Evolutionary conservation across 2,329 filamentous ascomycete species (phyloP).

Genomic region (Calonectria pseudoturangicola): DNA sequence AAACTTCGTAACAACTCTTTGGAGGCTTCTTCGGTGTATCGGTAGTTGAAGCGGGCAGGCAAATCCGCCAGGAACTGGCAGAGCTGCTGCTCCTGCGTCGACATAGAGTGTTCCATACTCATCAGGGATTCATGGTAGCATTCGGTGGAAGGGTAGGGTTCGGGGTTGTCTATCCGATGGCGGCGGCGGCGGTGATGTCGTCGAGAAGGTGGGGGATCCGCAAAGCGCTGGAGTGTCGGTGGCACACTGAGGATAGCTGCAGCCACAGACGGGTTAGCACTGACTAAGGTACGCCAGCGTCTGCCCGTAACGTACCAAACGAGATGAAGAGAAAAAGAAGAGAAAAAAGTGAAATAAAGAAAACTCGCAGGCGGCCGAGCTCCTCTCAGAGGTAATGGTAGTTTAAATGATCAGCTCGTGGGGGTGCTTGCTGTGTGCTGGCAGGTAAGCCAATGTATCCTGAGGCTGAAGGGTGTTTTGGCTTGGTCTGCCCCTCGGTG

Average conservation of each 20-base stretch:
- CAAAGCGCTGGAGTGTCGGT: constrained; percentile 49
- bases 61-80: constrained; percentile 87
- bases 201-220: constrained; percentile 47
- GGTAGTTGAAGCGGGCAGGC: constrained; percentile 82
- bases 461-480: constrained; percentile 48
- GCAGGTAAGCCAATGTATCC: constrained; percentile 46
- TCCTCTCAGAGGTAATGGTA: constrained; percentile 8
- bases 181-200: constrained; percentile 53
- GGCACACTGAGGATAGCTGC: constrained; percentile 44
- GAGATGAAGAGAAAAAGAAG: constrained; percentile 6
- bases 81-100: constrained; percentile 86
- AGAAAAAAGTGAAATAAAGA: constrained; percentile 3
- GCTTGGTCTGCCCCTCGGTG: constrained; percentile 50
- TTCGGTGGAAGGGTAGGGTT: constrained; percentile 35
- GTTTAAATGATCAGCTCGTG: constrained; percentile 33
- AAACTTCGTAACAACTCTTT: constrained; percentile 85
- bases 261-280: constrained; percentile 45
- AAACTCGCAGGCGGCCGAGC: constrained; percentile 25
- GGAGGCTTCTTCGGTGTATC: constrained; percentile 83
- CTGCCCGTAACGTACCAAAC: constrained; percentile 23
- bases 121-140: constrained; percentile 54
- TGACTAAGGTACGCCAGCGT: constrained; percentile 26
- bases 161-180: constrained; percentile 36
- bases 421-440: constrained; percentile 33
- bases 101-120: constrained; percentile 73